These are phyloP conservation scores for Plasmodium fragile DNA, from an alignment of 169 alveolate genomes.

Conservation along the genomic window DNA sequence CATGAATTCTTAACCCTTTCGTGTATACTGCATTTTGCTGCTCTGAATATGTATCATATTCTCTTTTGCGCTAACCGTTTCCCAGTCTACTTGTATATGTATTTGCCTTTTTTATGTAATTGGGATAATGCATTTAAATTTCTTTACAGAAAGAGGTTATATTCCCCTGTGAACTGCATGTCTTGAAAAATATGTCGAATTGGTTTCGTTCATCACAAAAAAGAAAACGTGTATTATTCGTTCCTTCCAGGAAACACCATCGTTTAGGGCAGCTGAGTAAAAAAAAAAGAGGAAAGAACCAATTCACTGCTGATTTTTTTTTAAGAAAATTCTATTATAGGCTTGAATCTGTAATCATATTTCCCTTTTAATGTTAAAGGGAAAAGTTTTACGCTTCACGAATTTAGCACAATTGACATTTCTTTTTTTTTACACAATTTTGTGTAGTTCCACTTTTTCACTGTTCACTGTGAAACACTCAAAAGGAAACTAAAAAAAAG, in stretches of 20 bases:
- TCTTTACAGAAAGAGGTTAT: background rate
- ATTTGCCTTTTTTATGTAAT: background rate
- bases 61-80: background rate
- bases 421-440: background rate
- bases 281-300: background rate
- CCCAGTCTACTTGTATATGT: background rate
- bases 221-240: background rate
- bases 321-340: background rate
- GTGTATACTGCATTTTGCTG: background rate
- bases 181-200: background rate
- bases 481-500: background rate
- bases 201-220: background rate
- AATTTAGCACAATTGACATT: background rate
- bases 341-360: background rate
- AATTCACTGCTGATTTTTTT: background rate
- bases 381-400: background rate
- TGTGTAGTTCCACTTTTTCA: background rate
- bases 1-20: background rate
- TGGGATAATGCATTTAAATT: constrained; percentile 1
- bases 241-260: background rate
- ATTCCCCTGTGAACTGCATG: background rate
- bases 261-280: background rate
- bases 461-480: background rate
- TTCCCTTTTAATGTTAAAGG: background rate
- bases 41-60: background rate